These are phyloP conservation scores for Colletotrichum destructivum DNA, from an alignment of 2,329 filamentous ascomycete species.

Conservation along the genomic window DNA sequence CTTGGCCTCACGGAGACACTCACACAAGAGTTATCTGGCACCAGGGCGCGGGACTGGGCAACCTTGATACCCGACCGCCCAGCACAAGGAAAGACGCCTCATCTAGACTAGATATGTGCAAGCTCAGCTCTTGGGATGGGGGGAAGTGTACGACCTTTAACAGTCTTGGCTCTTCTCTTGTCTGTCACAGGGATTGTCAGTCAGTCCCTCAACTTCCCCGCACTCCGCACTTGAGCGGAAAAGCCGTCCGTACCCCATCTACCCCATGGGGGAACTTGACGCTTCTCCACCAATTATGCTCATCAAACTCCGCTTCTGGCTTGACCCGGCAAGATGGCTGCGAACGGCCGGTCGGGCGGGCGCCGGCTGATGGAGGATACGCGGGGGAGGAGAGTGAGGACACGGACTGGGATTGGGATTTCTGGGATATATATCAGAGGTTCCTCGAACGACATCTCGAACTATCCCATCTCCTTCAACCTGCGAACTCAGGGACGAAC, in stretches of 20 bases:
- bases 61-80: conserved; percentile 6
- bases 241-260: conserved; percentile 35
- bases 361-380: neutral
- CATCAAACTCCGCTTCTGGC: conserved; percentile 19
- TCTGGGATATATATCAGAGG: conserved; percentile 9
- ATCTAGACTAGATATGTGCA: conserved; percentile 11
- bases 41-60: conserved; percentile 10
- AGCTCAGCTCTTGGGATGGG: conserved; percentile 9
- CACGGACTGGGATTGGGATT: no score
- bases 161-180: conserved; percentile 18
- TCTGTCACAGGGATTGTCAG: no score
- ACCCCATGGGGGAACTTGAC: conserved; percentile 32
- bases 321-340: conserved; percentile 23
- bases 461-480: neutral
- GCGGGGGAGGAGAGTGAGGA: no score
- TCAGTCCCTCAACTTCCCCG: conserved; percentile 25
- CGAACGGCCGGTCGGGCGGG: neutral
- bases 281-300: conserved; percentile 35
- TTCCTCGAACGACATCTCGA: neutral
- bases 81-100: neutral
- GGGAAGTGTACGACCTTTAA: conserved; percentile 10
- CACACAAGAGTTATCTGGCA: neutral
- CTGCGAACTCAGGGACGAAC: neutral
- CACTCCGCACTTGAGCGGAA: conserved; percentile 36
- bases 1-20: neutral